Base-by-base conservation (phyloP, 2,329 filamentous ascomycete genomes). In the Diaporthe citri region DNA sequence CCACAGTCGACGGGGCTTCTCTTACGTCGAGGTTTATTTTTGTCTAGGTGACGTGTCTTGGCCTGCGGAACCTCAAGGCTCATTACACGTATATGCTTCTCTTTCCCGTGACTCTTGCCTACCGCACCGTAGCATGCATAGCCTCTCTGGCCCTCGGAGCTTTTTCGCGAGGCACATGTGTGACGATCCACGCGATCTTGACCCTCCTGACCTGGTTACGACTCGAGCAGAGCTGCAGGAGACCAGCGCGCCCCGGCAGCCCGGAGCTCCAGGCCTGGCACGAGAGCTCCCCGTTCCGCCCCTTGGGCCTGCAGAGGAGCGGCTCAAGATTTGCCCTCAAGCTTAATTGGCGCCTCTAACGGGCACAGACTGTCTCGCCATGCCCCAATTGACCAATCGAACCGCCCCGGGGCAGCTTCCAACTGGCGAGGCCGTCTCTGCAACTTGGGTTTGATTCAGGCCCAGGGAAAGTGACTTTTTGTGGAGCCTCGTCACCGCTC, bases 401-500 rank as follows among this genome's bases (percentile, higher is more conserved):
- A 51, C 71, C 59, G 52, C 39, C 20, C 72, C 51, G 57, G 72
- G 51, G 51, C 46, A 43, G 48, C 56, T 57, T 66, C 71, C 64
- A 70, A 51, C 57, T 59, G 55, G 62, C 46, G 71, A 73, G 71
- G 60, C 74, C 46, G n/a, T n/a, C 71, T 41, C 46, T 57, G 62
- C 59, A 67, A 46, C 36, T 69, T 69, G 48, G 64, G 55, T 48
- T 67, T 70, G 74, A 71, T 41, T 71, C 64, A 74, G 46, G 57
- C 41, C 51, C 57, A 51, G 39, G 39, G n/a, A 41, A 64, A 75
- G 31, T 66, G 57, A 52, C 72, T 59, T 51, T 48, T 51, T 70
- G 71, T 74, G 74, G 71, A 71, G 74, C 51, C 71, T 74, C 72
- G 74, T 74, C 74, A 75, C 73, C 73, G 69, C 73, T 64, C 60